Percentiles rank a stretch among this genome's conserved stretches.
Conservation (phyloP, 2,329 filamentous ascomycete genomes). For the Pezicula neosporulosa region DNA sequence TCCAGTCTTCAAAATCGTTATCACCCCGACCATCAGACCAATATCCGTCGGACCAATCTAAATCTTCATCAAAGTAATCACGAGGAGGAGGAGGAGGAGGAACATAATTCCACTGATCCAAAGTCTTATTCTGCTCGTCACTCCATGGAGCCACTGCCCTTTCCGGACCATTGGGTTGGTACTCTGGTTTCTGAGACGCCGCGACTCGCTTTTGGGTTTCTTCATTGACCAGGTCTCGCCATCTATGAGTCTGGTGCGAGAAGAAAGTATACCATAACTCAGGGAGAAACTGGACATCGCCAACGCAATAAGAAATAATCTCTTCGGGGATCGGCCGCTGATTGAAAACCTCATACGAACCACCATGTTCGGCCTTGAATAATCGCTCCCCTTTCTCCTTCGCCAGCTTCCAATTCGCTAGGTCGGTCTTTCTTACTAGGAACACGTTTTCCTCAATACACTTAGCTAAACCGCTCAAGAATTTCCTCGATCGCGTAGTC, state of each 20-base stretch:
- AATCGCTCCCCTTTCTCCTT: conserved; percentile 35
- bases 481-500: conserved; percentile 11
- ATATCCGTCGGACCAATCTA: background rate
- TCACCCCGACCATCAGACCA: conserved; percentile 11
- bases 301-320: conserved; percentile 40
- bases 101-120: conserved; percentile 23
- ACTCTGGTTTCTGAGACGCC: conserved; percentile 17
- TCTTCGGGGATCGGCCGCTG: conserved; percentile 36
- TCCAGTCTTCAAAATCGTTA: conserved; percentile 10
- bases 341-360: conserved; percentile 42
- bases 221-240: conserved; percentile 13
- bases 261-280: conserved; percentile 24
- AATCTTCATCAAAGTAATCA: conserved; percentile 12
- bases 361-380: conserved; percentile 37
- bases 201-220: conserved; percentile 19
- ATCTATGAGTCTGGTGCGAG: conserved; percentile 10
- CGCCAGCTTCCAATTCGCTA: conserved; percentile 7
- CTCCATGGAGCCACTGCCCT: conserved; percentile 24
- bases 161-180: conserved; percentile 18
- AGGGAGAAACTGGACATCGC: conserved; percentile 41
- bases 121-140: conserved; percentile 22
- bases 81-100: conserved; percentile 14
- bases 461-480: conserved; percentile 33
- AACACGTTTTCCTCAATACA: conserved; percentile 30
- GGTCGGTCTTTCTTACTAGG: no score